phyloP scores from a whole-genome alignment of 2,329 filamentous ascomycete species.

The Alternaria dauci region DNA sequence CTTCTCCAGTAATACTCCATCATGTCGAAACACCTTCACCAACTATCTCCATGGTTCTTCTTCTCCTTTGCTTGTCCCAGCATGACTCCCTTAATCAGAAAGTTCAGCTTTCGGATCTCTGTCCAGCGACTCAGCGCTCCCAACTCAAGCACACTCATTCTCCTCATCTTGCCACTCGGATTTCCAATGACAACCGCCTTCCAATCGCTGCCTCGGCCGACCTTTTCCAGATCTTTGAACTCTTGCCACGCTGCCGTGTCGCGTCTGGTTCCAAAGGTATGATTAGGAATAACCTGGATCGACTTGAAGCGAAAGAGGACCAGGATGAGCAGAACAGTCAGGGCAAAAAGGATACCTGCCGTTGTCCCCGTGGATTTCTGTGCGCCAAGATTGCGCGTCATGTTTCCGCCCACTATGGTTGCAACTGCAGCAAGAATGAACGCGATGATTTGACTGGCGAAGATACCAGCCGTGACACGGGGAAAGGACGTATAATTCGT shows the following conservation, averaged over 20 bases:
- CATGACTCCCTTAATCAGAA: slow-evolving; percentile 39
- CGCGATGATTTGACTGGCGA: slow-evolving; percentile 72
- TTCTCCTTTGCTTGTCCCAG: slow-evolving; percentile 27
- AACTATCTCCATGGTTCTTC: slow-evolving; percentile 11
- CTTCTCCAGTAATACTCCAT: not conserved
- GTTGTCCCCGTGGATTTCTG: slow-evolving; percentile 73
- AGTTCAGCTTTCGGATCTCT: slow-evolving; percentile 67
- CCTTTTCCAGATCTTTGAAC: slow-evolving; percentile 52
- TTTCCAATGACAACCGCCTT: slow-evolving; percentile 75
- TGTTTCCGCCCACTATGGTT: slow-evolving; percentile 72
- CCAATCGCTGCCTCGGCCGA: slow-evolving; percentile 63
- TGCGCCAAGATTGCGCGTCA: slow-evolving; percentile 71
- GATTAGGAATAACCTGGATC: slow-evolving; percentile 73
- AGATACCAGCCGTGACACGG: slow-evolving; percentile 74
- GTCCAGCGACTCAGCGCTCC: slow-evolving; percentile 74
- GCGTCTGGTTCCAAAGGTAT: slow-evolving; percentile 53
- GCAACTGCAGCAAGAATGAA: slow-evolving; percentile 74
- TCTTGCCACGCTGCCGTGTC: slow-evolving; percentile 44
- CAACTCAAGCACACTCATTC: slow-evolving; percentile 76
- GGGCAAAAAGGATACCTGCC: slow-evolving; percentile 69
- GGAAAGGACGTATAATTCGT: slow-evolving; percentile 82
- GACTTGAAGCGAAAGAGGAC: slow-evolving; percentile 71
- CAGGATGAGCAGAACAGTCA: slow-evolving; percentile 70
- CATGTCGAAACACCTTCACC: slow-evolving; percentile 4
- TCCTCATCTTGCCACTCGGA: slow-evolving; percentile 71